These are phyloP conservation scores for Turnera subulata DNA, from an alignment of 345 rosid genomes.

Conservation along the genomic window DNA sequence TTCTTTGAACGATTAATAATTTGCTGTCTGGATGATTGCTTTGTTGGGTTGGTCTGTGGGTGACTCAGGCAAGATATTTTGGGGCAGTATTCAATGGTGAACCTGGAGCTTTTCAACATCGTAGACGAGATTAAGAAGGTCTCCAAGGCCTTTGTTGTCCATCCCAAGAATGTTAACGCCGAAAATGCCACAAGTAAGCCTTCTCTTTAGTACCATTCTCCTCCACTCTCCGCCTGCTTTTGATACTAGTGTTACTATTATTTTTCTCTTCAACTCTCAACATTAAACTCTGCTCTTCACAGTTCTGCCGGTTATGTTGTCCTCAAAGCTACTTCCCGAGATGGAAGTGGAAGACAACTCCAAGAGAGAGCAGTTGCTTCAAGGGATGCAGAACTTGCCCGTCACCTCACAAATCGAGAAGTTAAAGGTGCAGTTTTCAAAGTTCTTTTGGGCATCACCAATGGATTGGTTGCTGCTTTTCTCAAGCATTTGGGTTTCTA, in stretches of 20 bases:
- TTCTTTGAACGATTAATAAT: too few species aligned
- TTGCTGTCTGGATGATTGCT: too few species aligned
- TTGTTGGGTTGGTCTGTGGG: not conserved
- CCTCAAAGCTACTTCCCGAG: conserved; percentile 87
- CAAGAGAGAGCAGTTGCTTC: conserved; percentile 87
- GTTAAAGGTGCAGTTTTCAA: conserved; percentile 48
- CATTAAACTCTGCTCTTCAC: too few species aligned
- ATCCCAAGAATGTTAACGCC: conserved; percentile 83
- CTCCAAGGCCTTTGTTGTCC: conserved; percentile 80
- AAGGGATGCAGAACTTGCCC: conserved; percentile 75
- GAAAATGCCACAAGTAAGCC: conserved; percentile 69
- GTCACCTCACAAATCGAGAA: conserved; percentile 66
- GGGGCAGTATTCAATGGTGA: conserved; percentile 89
- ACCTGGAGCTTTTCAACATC: conserved; percentile 89
- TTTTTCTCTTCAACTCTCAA: too few species aligned
- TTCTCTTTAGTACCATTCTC: not conserved
- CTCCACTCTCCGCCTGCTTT: too few species aligned
- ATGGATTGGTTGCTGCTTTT: not conserved
- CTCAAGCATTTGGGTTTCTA: conserved; percentile 8
- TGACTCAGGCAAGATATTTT: conserved; percentile 75
- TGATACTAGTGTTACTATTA: too few species aligned
- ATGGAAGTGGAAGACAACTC: conserved; percentile 84
- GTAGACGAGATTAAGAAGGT: conserved; percentile 79
- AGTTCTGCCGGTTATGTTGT: conserved; percentile 95
- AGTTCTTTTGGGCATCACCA: not conserved